phyloP scores from a whole-genome alignment of 441 rosid species.

The Francoa sonchifolia region DNA sequence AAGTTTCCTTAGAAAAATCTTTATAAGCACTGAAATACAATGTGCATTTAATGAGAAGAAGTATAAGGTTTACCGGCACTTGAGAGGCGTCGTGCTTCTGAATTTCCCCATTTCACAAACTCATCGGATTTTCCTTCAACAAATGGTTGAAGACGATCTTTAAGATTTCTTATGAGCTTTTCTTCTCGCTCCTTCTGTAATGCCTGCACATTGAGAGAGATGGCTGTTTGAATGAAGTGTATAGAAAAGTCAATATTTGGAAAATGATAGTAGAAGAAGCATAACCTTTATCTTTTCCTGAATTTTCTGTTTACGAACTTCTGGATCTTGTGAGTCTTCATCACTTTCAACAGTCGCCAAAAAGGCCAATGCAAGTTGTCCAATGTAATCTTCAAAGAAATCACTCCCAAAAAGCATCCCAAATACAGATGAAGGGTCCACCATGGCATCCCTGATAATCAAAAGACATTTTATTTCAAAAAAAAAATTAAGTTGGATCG shows the following conservation, averaged over 20 bases:
- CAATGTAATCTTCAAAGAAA: conserved; percentile 78
- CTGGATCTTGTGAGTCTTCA: conserved; percentile 35
- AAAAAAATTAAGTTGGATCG: not conserved
- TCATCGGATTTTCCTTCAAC: conserved; percentile 56
- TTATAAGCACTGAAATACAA: not conserved
- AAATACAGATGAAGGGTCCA: conserved; percentile 83
- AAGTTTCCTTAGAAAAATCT: too few species aligned
- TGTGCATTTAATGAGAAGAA: not conserved
- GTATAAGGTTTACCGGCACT: conserved; percentile 37
- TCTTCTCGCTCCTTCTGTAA: conserved; percentile 61
- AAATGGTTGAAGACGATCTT: conserved; percentile 56
- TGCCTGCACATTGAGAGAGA: conserved; percentile 26
- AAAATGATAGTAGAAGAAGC: conserved; percentile 2
- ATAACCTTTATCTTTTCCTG: conserved; percentile 65
- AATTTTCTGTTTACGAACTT: conserved; percentile 32
- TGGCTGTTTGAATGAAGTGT: conserved; percentile 1
- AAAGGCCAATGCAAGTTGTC: conserved; percentile 77
- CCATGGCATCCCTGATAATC: conserved; percentile 63
- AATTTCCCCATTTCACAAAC: conserved; percentile 58
- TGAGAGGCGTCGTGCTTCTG: conserved; percentile 70
- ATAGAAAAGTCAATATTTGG: not conserved
- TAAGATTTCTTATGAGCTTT: conserved; percentile 42
- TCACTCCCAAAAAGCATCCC: conserved; percentile 98
- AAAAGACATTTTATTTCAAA: not conserved
- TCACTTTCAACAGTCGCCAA: conserved; percentile 44